Evolutionary conservation across 139 green algal genomes (phyloP), one percentile per base, ranked within the genome.

Genomic region (Closterium sp.): DNA sequence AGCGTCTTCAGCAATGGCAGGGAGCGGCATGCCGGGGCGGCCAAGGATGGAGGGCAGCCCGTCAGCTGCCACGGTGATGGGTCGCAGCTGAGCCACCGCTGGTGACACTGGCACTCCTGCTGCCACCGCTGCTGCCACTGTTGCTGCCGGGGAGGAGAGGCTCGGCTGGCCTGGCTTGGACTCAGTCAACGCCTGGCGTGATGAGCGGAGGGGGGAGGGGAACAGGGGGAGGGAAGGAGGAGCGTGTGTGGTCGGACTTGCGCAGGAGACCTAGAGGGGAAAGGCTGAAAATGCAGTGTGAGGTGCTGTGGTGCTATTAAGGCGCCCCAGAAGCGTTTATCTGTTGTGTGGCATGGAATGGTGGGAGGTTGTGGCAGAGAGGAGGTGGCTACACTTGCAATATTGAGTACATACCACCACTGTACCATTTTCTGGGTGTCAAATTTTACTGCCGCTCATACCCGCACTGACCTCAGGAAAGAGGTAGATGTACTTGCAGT

Each of bases 401-500:
- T n/a, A n/a, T n/a, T n/a, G n/a, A n/a, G n/a, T n/a, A n/a, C n/a
- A n/a, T n/a, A n/a, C n/a, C n/a, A n/a, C n/a, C n/a, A n/a, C n/a
- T n/a, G n/a, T n/a, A n/a, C n/a, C n/a, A n/a, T n/a, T n/a, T n/a
- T n/a, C n/a, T n/a, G n/a, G n/a, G n/a, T n/a, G n/a, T n/a, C n/a
- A n/a, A n/a, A n/a, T n/a, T n/a, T n/a, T n/a, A n/a, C n/a, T n/a
- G n/a, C n/a, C n/a, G n/a, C n/a, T n/a, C n/a, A n/a, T n/a, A n/a
- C n/a, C n/a, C n/a, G n/a, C n/a, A n/a, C n/a, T n/a, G n/a, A n/a
- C n/a, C 89, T 94, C 34, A 7, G 92, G 92, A 70, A 94, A 92
- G 30, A 94, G 73, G 89, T 94, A 94, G 84, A 94, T 93, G 89
- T 70, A 93, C 31, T 92, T 92, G 27, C 0, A 50, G 17, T 92